A percentile compares a stretch with the other conserved stretches of the same genome.
Conservation (phyloP, 768 basidiomycete species). For the Phanerochaete sordida region DNA sequence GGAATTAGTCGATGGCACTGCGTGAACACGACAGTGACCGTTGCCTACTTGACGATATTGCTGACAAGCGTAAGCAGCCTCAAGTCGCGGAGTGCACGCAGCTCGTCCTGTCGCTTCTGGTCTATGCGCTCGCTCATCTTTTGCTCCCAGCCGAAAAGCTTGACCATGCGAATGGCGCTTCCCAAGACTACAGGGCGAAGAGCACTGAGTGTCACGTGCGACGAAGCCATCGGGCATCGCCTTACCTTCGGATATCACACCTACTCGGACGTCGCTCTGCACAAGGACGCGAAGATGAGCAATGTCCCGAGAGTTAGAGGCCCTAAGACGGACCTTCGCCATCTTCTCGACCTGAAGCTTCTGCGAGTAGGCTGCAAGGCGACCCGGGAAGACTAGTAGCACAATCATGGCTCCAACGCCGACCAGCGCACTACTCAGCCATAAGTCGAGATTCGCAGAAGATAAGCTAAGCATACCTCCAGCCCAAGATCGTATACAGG, state of each 20-base stretch:
- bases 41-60: constrained; percentile 38
- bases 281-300: neutral
- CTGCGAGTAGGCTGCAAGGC: constrained; percentile 35
- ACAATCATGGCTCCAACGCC: constrained; percentile 40
- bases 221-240: constrained; percentile 13
- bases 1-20: constrained; percentile 28
- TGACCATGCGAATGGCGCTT: constrained; percentile 41
- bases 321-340: constrained; percentile 34
- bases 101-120: constrained; percentile 55
- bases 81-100: constrained; percentile 50
- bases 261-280: constrained; percentile 43
- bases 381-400: constrained; percentile 40
- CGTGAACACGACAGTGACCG: neutral
- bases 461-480: constrained; percentile 30
- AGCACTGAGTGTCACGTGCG: constrained; percentile 4
- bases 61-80: constrained; percentile 46
- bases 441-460: neutral
- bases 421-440: constrained; percentile 31
- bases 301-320: neutral
- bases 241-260: constrained; percentile 39
- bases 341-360: constrained; percentile 36
- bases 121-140: constrained; percentile 48
- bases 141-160: constrained; percentile 39
- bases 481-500: constrained; percentile 46
- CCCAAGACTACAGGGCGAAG: constrained; percentile 22